Base-by-base conservation (phyloP, 129 eudicot species). In the Sambucus nigra region DNA sequence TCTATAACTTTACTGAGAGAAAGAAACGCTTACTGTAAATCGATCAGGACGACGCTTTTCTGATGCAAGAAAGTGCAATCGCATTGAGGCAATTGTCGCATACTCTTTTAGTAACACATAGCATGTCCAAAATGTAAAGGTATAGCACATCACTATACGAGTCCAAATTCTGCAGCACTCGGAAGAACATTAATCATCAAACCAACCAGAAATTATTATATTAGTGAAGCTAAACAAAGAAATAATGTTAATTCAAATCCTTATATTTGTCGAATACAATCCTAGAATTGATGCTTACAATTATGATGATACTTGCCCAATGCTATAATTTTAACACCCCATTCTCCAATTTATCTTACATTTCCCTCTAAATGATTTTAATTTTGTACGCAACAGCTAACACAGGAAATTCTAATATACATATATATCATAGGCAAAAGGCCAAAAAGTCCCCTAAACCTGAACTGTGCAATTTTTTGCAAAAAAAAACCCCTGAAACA, bases 31-130 rank as follows among this genome's bases (percentile, higher is more conserved):
- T 82, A 91, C 98, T 1, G 94, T 76, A 57, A 85, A 85, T 45
- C 85, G 98, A 69, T 91, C 98, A 55, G 98, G 95, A 17, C 98
- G 98, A 1, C 95, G 86, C 63, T 63, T 85, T 74, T 85, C 95
- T 51, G 98, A 82, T 60, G 84, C 89, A 42, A 91, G 73, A 70
- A 91, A 91, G 65, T 85, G 98, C 69, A 91, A 57, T 26, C 98
- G 76, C 98, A 91, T 72, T 22, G 64, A 51, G 28, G 95, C 72
- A 64, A 91, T 44, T 1, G 59, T 81, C 18, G 69, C 95, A 53
- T 91, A 91, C 63, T 91, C 98, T 50, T 67, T 85, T 45, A 68
- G 46, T 38, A 91, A 67, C 39, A 79, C 63, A 72, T 45, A 82
- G 59, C 95, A 91, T 56, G 99, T 80, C 99, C 99, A 92, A 71